Base-by-base conservation (phyloP, 306 rosid species). In the Quercus variabilis region DNA sequence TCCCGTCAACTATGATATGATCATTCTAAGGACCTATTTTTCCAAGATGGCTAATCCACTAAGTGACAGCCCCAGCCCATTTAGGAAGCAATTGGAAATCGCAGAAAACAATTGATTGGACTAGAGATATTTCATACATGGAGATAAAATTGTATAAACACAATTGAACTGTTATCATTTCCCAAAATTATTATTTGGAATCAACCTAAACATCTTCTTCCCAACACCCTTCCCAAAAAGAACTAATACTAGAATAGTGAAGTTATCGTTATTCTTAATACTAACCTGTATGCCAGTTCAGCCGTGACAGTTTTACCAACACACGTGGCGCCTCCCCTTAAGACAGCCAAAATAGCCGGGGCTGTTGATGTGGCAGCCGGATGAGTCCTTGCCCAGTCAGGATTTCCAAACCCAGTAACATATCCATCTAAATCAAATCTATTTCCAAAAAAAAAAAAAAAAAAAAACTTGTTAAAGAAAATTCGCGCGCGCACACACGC, bases 301-400 rank as follows among this genome's bases (percentile, higher is more conserved):
- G 93, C 99, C 98, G 91, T 91, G 83, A 90, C 87, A 77, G 98
- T 95, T 86, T 81, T 91, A 78, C 99, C 99, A 67, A 89, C 80
- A 76, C 92, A 91, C 25, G 91, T 91, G 73, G 97, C 99, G 56
- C 99, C 99, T 67, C 86, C 94, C 17, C 62, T 78, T 13, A 91
- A 85, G 58, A 93, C 63, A 31, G 90, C 78, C 86, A 75, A 67
- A 73, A 93, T 85, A n/a, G 92, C 82, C 21, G 94, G 96, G 74
- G 99, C 96, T 11, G 98, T 90, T 17, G 88, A 90, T 23, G 80
- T 83, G 69, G 98, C 94, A 84, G 83, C 86, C 0, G 90, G 76
- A 83, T 95, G 99, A 85, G 99, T 93, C 90, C 89, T 91, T 54
- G 83, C 85, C 99, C 99, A 95, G 26, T 93, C 96, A 82, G 98